phyloP scores from a whole-genome alignment of 805 yeast species.

The Metschnikowia lochheadii region DNA sequence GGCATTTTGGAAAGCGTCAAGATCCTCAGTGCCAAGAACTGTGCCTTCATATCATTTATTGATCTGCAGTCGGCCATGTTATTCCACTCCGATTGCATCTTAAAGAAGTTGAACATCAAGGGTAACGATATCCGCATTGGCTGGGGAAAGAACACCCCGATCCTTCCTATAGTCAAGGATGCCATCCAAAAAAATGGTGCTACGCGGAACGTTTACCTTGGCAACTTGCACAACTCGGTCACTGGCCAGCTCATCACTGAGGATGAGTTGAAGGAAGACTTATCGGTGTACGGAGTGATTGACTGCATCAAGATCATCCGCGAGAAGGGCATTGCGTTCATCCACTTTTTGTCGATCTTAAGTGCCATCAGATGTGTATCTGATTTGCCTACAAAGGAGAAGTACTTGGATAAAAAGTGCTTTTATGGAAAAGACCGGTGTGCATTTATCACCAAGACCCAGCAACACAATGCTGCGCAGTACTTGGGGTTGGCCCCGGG shows the following conservation, averaged over 20 bases:
- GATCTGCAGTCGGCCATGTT: constrained; percentile 85
- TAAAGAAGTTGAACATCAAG: constrained; percentile 74
- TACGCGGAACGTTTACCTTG: constrained; percentile 88
- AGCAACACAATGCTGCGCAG: constrained; percentile 95
- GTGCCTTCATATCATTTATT: constrained; percentile 86
- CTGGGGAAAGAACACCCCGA: constrained; percentile 83
- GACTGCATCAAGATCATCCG: constrained; percentile 78
- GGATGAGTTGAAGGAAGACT: constrained; percentile 61
- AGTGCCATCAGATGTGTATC: constrained; percentile 86
- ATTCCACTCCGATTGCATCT: constrained; percentile 89
- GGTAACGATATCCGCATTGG: constrained; percentile 84
- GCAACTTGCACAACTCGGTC: constrained; percentile 63
- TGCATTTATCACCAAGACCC: constrained; percentile 91
- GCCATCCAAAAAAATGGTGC: constrained; percentile 85
- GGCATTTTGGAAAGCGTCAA: constrained; percentile 81
- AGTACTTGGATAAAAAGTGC: constrained; percentile 73
- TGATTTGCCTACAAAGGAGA: constrained; percentile 59
- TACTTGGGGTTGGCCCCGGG: constrained; percentile 89
- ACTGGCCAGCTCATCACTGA: constrained; percentile 49
- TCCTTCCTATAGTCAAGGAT: constrained; percentile 68
- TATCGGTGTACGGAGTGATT: constrained; percentile 72
- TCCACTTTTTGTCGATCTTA: constrained; percentile 81
- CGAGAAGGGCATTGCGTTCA: constrained; percentile 83
- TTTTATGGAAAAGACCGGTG: constrained; percentile 93
- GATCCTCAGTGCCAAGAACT: constrained; percentile 76